Conservation (phyloP, 148 eudicot genomes). For the Nyssa sinensis region DNA sequence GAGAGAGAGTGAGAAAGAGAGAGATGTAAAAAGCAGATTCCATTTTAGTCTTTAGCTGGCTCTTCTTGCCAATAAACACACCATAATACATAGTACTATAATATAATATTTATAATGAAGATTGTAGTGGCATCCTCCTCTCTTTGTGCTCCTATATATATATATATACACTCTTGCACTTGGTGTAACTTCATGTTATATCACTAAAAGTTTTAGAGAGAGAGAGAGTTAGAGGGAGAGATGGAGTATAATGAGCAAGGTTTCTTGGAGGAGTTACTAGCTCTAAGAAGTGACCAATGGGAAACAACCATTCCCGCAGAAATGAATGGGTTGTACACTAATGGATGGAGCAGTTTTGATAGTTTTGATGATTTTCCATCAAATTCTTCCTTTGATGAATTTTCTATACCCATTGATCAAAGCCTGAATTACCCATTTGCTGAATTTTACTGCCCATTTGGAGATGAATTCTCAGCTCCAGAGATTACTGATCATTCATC, state of each 20-base stretch:
- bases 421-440: no score
- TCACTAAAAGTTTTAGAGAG: constrained; percentile 13
- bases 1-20: constrained; percentile 11
- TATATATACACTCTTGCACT: no score
- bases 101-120: no score
- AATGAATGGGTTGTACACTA: constrained; percentile 34
- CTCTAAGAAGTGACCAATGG: constrained; percentile 44
- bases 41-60: constrained; percentile 18
- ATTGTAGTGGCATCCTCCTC: not conserved
- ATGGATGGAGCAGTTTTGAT: constrained; percentile 27
- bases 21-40: constrained; percentile 26
- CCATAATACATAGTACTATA: no score
- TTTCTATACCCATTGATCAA: constrained; percentile 24
- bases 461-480: constrained; percentile 22
- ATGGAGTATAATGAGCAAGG: constrained; percentile 42
- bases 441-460: constrained; percentile 25
- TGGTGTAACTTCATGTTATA: constrained; percentile 11
- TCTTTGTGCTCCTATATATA: constrained; percentile 11
- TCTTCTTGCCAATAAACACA: not conserved
- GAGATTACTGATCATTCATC: constrained; percentile 15
- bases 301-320: constrained; percentile 26
- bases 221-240: constrained; percentile 15
- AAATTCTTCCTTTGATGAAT: constrained; percentile 24
- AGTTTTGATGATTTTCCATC: constrained; percentile 23
- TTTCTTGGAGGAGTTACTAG: constrained; percentile 63